Evolutionary conservation across 169 alveolate genomes (phyloP).

Genomic region (Sarcocystis neurona): DNA sequence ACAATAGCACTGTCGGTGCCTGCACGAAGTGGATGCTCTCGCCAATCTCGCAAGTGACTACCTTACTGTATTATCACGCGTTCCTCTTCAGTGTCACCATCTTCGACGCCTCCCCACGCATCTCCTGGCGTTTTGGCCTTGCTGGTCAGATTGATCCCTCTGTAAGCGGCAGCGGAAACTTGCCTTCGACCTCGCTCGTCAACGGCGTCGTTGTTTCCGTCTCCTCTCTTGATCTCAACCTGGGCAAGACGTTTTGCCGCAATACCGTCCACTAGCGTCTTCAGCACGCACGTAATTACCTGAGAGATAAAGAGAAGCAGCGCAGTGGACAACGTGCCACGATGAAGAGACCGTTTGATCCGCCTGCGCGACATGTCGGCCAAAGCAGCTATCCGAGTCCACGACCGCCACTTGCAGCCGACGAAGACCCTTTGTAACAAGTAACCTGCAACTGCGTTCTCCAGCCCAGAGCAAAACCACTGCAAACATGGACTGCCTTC

Average conservation of each 20-base stretch:
- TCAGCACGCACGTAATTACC: constrained; percentile 78
- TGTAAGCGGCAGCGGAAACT: no score
- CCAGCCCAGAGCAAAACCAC: no score
- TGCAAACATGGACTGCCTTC: background rate
- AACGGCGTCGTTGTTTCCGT: constrained; percentile 7
- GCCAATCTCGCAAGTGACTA: no score
- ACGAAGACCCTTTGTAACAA: no score
- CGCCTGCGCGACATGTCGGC: no score
- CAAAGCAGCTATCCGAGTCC: no score
- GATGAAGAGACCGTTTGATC: background rate
- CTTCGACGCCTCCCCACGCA: constrained; percentile 85
- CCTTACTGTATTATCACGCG: constrained; percentile 48
- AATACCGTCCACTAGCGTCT: constrained; percentile 78
- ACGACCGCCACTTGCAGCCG: no score
- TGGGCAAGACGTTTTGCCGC: constrained; percentile 64
- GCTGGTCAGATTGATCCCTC: constrained; percentile 75
- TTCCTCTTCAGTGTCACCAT: constrained; percentile 75
- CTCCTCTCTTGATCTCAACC: background rate
- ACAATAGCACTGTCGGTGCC: no score
- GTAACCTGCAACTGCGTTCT: no score
- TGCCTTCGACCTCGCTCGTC: constrained; percentile 69
- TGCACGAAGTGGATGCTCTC: no score
- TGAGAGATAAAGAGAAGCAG: background rate
- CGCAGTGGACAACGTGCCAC: background rate
- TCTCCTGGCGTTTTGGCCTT: constrained; percentile 86